Conservation (phyloP, 805 yeast genomes). For the Metschnikowia arizonensis region DNA sequence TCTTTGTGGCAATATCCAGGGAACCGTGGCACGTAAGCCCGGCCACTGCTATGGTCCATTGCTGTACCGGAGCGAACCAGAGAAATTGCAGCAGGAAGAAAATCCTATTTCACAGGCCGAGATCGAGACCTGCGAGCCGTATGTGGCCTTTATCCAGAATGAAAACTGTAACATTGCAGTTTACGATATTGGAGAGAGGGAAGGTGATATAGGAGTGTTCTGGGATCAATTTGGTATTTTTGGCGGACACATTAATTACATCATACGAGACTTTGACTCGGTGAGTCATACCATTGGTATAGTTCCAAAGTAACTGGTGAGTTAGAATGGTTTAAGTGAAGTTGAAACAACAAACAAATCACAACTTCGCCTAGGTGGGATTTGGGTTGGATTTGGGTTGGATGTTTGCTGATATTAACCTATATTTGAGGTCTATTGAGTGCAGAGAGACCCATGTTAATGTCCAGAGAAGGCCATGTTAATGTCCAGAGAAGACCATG, state of each 20-base stretch:
- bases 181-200: slow-evolving; percentile 21
- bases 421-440: too few relatives aligned
- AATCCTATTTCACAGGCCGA: slow-evolving; percentile 48
- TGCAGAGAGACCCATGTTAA: too few relatives aligned
- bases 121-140: slow-evolving; percentile 50
- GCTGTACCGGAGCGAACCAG: not conserved
- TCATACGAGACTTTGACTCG: slow-evolving; percentile 7
- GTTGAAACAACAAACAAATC: too few relatives aligned
- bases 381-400: too few relatives aligned
- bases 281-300: not conserved
- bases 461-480: too few relatives aligned
- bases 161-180: slow-evolving; percentile 29
- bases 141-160: slow-evolving; percentile 28
- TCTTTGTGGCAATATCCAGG: not conserved
- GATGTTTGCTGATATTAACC: too few relatives aligned
- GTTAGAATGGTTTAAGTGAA: too few relatives aligned
- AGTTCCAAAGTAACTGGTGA: not conserved
- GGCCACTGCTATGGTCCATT: slow-evolving; percentile 6
- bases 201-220: slow-evolving; percentile 18
- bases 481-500: too few relatives aligned
- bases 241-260: slow-evolving; percentile 23
- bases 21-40: not conserved
- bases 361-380: too few relatives aligned
- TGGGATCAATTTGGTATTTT: slow-evolving; percentile 21
- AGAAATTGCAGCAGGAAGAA: slow-evolving; percentile 5